Percentiles rank a stretch among this genome's conserved stretches.
These are phyloP conservation scores for Schizothecium vesticola DNA, from an alignment of 495 filamentous ascomycete genomes.

Conservation along the genomic window DNA sequence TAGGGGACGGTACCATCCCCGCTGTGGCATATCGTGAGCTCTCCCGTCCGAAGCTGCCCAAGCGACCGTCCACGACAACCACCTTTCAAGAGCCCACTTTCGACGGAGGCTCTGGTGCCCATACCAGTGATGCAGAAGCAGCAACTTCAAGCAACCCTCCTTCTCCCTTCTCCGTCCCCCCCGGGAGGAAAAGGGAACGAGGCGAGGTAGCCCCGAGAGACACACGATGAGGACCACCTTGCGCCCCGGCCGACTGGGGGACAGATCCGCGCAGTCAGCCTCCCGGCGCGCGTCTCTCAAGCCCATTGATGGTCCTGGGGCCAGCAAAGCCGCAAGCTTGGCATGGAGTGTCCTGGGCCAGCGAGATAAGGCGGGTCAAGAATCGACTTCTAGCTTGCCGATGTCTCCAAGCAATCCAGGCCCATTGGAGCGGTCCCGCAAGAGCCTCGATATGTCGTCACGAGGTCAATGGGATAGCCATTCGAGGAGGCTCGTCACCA, in stretches of 20 bases:
- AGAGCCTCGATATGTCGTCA: constrained; percentile 19
- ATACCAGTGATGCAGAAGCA: constrained; percentile 20
- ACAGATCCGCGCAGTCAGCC: constrained; percentile 53
- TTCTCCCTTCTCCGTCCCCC: constrained; percentile 15
- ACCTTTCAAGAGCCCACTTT: constrained; percentile 39
- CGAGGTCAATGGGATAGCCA: constrained; percentile 41
- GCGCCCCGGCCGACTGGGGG: constrained; percentile 53
- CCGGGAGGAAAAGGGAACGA: constrained; percentile 42
- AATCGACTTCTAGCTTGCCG: constrained; percentile 5
- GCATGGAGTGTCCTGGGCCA: constrained; percentile 62
- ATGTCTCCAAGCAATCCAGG: constrained; percentile 19
- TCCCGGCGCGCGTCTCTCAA: constrained; percentile 31
- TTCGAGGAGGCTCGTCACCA: constrained; percentile 36
- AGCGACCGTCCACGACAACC: constrained; percentile 43
- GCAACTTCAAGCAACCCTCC: constrained; percentile 24
- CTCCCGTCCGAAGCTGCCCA: constrained; percentile 62
- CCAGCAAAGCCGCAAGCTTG: constrained; percentile 81
- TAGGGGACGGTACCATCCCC: constrained; percentile 76
- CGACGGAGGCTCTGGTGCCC: constrained; percentile 42
- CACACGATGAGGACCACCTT: constrained; percentile 80
- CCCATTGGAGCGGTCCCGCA: constrained; percentile 20
- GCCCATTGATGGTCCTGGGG: constrained; percentile 42
- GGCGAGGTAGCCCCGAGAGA: constrained; percentile 78
- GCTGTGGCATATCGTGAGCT: constrained; percentile 72
- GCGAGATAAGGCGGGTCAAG: constrained; percentile 12